phyloP scores from a whole-genome alignment of 2,329 filamentous ascomycete genomes.

The Ceratocystiopsis sp. region DNA sequence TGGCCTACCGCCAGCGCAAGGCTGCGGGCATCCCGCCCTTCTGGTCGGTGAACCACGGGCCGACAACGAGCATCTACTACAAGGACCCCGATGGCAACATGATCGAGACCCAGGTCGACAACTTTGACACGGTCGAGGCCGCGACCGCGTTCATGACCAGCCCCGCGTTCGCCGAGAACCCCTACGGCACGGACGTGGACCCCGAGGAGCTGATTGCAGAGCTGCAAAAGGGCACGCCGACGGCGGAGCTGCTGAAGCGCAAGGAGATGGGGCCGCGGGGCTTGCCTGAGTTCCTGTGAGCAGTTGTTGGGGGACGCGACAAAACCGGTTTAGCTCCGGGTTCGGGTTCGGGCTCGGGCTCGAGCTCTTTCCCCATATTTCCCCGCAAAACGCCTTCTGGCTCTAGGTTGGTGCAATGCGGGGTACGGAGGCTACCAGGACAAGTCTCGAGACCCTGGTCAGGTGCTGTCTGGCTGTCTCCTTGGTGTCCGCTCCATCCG shows the following conservation, averaged over 20 bases:
- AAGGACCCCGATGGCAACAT: slow-evolving; percentile 29
- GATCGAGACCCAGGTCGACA: slow-evolving; percentile 29
- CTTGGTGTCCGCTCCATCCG: too few species aligned
- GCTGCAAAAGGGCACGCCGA: slow-evolving; percentile 12
- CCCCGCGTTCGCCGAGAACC: slow-evolving; percentile 22
- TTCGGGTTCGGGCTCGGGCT: neutral
- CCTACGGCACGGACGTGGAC: slow-evolving; percentile 26
- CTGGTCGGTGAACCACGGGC: slow-evolving; percentile 30
- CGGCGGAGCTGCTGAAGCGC: slow-evolving; percentile 13
- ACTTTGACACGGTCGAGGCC: slow-evolving; percentile 21
- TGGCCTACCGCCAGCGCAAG: slow-evolving; percentile 21
- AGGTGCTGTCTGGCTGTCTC: too few species aligned
- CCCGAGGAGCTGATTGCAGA: slow-evolving; percentile 22
- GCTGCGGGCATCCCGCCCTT: slow-evolving; percentile 19
- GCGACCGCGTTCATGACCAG: slow-evolving; percentile 22
- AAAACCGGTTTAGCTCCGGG: neutral
- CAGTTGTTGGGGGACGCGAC: neutral
- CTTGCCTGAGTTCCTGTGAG: slow-evolving; percentile 1
- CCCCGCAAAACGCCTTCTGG: too few species aligned
- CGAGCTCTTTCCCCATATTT: too few species aligned
- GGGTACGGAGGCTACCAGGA: too few species aligned
- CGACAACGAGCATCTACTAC: slow-evolving; percentile 30
- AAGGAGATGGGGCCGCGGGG: slow-evolving; percentile 12
- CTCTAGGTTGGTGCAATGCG: too few species aligned
- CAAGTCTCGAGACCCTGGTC: too few species aligned